These are phyloP conservation scores for Botryobasidium botryosum DNA, from an alignment of 768 basidiomycete genomes.

Conservation along the genomic window DNA sequence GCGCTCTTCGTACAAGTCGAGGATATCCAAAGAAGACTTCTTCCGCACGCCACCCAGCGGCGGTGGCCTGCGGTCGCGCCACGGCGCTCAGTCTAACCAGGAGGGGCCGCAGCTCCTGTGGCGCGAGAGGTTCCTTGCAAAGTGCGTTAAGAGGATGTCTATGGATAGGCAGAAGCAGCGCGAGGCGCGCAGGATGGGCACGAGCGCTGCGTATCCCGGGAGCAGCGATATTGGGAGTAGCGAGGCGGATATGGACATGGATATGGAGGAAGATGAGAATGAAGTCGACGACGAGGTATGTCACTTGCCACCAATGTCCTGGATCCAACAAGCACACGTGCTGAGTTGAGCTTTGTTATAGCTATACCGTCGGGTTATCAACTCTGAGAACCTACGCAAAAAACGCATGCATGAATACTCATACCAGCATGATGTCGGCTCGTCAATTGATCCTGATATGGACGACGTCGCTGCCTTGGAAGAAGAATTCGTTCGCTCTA, in stretches of 20 bases:
- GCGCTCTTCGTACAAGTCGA: no score
- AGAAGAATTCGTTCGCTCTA: background rate
- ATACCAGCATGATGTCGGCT: slow-evolving; percentile 5
- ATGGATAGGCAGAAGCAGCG: slow-evolving; percentile 5
- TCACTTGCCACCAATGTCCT: background rate
- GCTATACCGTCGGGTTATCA: slow-evolving; percentile 6
- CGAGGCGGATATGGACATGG: slow-evolving; percentile 3
- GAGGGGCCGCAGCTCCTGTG: slow-evolving; percentile 1
- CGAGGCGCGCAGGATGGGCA: background rate
- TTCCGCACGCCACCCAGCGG: no score
- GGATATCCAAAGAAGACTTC: no score
- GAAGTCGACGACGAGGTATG: slow-evolving; percentile 3
- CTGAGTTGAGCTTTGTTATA: background rate
- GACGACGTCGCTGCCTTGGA: slow-evolving; percentile 8
- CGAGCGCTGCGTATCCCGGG: no score
- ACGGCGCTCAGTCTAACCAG: no score
- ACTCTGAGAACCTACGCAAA: slow-evolving; percentile 2
- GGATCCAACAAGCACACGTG: background rate
- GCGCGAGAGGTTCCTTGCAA: slow-evolving; percentile 6
- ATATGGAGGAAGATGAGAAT: slow-evolving; percentile 8
- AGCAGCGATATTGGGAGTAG: slow-evolving; percentile 1
- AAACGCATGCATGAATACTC: slow-evolving; percentile 2
- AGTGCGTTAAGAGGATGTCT: slow-evolving; percentile 5
- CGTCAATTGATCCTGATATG: slow-evolving; percentile 7
- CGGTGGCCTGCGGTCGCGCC: no score